A percentile compares a stretch with the other conserved stretches of the same genome.
These are phyloP conservation scores for Lipomyces lipofer DNA, from an alignment of 805 yeast species.

Conservation along the genomic window DNA sequence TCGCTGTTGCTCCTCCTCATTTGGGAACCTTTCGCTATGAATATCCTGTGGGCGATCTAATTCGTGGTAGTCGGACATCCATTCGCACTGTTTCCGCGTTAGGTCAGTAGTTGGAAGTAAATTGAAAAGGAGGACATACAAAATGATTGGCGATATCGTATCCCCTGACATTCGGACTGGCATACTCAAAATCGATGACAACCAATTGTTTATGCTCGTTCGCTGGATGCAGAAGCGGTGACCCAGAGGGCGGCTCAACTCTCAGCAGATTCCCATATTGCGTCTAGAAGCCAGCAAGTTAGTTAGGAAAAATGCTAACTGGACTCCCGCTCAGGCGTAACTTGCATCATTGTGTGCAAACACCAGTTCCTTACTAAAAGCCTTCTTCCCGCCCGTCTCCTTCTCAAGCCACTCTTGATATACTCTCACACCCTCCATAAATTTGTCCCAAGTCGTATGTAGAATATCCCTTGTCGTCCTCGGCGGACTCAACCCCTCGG, in stretches of 20 bases:
- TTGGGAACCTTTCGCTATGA: constrained; percentile 63
- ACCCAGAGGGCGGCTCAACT: constrained; percentile 49
- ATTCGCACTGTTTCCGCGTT: constrained; percentile 68
- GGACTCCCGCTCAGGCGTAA: neutral
- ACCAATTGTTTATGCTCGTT: constrained; percentile 71
- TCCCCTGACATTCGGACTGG: constrained; percentile 87
- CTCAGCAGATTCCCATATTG: constrained; percentile 92
- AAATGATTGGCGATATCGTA: constrained; percentile 92
- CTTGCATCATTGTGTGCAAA: constrained; percentile 84
- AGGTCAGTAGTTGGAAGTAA: too few species aligned
- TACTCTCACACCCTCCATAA: constrained; percentile 48
- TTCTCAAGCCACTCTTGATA: constrained; percentile 66
- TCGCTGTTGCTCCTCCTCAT: constrained; percentile 63
- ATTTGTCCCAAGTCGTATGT: constrained; percentile 49
- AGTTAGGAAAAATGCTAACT: neutral
- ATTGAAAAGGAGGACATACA: constrained; percentile 23
- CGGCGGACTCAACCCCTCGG: constrained; percentile 9
- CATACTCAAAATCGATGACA: constrained; percentile 94
- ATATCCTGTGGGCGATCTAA: constrained; percentile 56
- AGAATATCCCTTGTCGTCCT: constrained; percentile 31
- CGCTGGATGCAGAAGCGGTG: constrained; percentile 51
- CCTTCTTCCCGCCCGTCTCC: constrained; percentile 47
- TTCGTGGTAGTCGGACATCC: constrained; percentile 93
- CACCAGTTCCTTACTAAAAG: constrained; percentile 53
- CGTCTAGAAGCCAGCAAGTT: constrained; percentile 43